A percentile compares a stretch with the other conserved stretches of the same genome.
phyloP scores from a whole-genome alignment of 2,329 filamentous ascomycete species.

The Scedosporium boydii region DNA sequence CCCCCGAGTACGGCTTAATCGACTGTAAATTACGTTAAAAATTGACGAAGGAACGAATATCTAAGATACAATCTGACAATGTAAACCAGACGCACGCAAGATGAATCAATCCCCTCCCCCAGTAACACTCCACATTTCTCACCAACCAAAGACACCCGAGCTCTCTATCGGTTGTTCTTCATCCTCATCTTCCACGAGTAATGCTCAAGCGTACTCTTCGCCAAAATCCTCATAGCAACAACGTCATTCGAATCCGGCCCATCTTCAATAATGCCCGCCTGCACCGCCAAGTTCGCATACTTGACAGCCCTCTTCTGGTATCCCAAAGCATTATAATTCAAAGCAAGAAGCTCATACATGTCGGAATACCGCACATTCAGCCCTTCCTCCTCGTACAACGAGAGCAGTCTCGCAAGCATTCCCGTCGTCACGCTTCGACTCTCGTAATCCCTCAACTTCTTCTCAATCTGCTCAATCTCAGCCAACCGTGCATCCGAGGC shows the following conservation, averaged over 20 bases:
- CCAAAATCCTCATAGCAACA: constrained; percentile 7
- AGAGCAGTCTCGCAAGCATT: constrained; percentile 29
- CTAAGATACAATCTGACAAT: background rate
- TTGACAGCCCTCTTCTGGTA: constrained; percentile 27
- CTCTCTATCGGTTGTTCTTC: background rate
- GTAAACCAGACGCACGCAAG: background rate
- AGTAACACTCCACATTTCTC: background rate
- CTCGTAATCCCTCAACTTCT: constrained; percentile 2
- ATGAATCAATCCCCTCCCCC: background rate
- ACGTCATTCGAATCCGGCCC: constrained; percentile 8
- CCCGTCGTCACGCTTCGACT: constrained; percentile 11
- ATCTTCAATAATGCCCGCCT: constrained; percentile 19
- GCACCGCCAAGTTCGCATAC: constrained; percentile 27
- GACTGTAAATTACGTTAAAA: background rate
- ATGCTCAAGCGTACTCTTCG: background rate
- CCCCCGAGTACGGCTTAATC: background rate
- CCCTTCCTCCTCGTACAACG: constrained; percentile 29
- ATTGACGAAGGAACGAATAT: background rate
- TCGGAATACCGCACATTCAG: constrained; percentile 23
- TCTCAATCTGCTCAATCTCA: constrained; percentile 21
- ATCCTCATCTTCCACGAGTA: constrained; percentile 6
- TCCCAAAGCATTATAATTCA: constrained; percentile 28
- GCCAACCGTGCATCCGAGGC: constrained; percentile 28
- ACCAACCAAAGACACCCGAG: background rate
- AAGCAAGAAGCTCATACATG: constrained; percentile 26